Evolutionary conservation across 2,329 filamentous ascomycete genomes (phyloP), one percentile per base, ranked within the genome.

Genomic region (Alternaria dauci): DNA sequence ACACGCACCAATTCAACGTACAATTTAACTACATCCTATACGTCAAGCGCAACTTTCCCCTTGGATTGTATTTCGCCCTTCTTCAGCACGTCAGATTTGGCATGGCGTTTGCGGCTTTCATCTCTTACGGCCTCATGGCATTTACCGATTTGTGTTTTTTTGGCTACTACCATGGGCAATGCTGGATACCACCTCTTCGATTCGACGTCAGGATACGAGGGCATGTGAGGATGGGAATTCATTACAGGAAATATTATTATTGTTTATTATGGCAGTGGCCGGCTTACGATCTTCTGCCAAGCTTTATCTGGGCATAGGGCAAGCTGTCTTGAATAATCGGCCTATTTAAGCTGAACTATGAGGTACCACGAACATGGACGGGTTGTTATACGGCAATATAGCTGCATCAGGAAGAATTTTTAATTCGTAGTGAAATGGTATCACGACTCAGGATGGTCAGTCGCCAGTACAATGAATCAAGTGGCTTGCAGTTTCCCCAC

Each of bases 171-270:
- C 18, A 20, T 32, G 34, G 25, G 44, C 20, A 38, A 50, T 25
- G 53, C 62, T 61, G 58, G 56, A 67, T 63, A 68, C 55, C 52
- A 43, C 26, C 25, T 54, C 7, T 50, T 54, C 34, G 26, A 20
- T 32, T 30, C 18, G 30, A 59, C 41, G 52, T 38, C 52, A 55
- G 47, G 42, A 60, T 52, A 36, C 18, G 30, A 50, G 20, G 32
- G 20, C 46, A 50, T 26, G 30, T 26, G n/a, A 50, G 18, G 32
- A 25, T 38, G 11, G 20, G 30, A 23, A 50, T 16, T 16, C 8
- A 36, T 47, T 59, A 65, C 57, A 23, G 52, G 36, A 55, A 42
- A 52, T 66, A 67, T 67, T 67, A n/a, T 50, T 66, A 70, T 43
- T 67, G 57, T 71, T 46, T 69, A 46, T 36, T 34, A 36, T 36